Conservation (phyloP, 139 green algal species). For the Nannochloris sp. region DNA sequence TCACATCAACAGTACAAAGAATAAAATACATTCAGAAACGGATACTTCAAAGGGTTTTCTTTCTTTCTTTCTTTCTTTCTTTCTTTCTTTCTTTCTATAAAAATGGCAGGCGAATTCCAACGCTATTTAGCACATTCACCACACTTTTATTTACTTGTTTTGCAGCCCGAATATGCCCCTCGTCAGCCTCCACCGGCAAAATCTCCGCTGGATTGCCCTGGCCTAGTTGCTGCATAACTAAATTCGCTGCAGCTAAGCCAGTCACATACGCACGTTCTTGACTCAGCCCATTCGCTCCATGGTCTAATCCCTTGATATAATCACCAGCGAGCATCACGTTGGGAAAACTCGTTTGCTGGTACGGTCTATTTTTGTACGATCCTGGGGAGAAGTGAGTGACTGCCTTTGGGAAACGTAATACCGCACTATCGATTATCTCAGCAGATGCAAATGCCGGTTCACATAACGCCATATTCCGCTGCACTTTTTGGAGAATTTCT, state of each 20-base stretch:
- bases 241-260: constrained; percentile 71
- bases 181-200: constrained; percentile 53
- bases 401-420: constrained; percentile 64
- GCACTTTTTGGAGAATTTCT: constrained; percentile 59
- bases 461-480: constrained; percentile 51
- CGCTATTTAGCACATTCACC: constrained; percentile 10
- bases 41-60: too few relatives aligned
- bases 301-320: constrained; percentile 73
- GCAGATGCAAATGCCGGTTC: constrained; percentile 60
- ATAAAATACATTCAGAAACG: too few relatives aligned
- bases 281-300: constrained; percentile 72
- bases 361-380: constrained; percentile 44
- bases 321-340: constrained; percentile 78
- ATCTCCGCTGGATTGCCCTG: constrained; percentile 32
- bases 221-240: constrained; percentile 45
- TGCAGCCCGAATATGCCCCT: constrained; percentile 66
- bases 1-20: too few relatives aligned
- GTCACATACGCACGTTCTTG: constrained; percentile 80
- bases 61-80: too few relatives aligned
- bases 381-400: constrained; percentile 85
- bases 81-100: constrained; percentile 8
- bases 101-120: constrained; percentile 26
- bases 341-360: constrained; percentile 57
- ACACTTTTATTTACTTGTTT: constrained; percentile 30
- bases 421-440: constrained; percentile 55